These are phyloP conservation scores for Drechslerella dactyloides DNA, from an alignment of 2,329 filamentous ascomycete genomes.

Conservation along the genomic window DNA sequence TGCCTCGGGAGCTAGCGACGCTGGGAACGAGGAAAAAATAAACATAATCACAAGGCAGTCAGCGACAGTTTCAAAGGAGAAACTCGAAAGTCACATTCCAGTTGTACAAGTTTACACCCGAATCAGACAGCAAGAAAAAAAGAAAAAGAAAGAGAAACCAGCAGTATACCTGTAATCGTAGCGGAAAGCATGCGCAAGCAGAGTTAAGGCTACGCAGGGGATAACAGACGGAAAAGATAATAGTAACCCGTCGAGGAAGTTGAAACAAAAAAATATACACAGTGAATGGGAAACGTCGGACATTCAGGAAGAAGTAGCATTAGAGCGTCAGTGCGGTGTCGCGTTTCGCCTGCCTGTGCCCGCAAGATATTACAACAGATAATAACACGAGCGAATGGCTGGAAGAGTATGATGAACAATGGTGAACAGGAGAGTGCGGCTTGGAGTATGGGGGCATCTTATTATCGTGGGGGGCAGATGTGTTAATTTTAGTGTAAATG, in stretches of 20 bases:
- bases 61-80: neutral
- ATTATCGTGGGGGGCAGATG: conserved; percentile 35
- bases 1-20: no score
- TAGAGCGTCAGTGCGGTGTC: neutral
- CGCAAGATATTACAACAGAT: conserved; percentile 33
- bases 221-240: neutral
- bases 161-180: neutral
- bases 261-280: conserved; percentile 43
- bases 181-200: neutral
- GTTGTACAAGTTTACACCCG: conserved; percentile 6
- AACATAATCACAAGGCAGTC: no score
- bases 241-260: neutral
- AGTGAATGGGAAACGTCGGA: conserved; percentile 29
- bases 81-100: neutral
- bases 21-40: neutral
- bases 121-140: conserved; percentile 2
- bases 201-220: neutral
- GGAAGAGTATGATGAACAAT: neutral
- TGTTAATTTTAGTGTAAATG: conserved; percentile 23
- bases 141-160: neutral
- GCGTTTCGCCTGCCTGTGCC: conserved; percentile 18
- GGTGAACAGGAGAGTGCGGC: no score
- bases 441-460: conserved; percentile 25
- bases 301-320: conserved; percentile 38
- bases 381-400: neutral